Evolutionary conservation across 768 basidiomycete species (phyloP).

Genomic region (Rhodotorula diobovata): DNA sequence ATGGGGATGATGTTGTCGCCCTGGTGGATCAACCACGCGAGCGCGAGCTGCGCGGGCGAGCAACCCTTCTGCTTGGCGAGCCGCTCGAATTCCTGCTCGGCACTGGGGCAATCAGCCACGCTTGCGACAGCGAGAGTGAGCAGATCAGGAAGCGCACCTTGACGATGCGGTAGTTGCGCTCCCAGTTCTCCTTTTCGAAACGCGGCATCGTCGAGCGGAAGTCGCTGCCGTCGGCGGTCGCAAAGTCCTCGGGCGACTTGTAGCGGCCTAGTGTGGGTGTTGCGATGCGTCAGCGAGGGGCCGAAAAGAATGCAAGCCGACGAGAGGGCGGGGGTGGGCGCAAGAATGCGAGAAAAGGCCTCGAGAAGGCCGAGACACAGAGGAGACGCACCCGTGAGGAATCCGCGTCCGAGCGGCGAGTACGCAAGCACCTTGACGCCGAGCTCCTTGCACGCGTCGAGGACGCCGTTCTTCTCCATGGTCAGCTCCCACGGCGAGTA

Average conservation of each 20-base stretch:
- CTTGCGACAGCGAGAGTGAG: slow-evolving; percentile 27
- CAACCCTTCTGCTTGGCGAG: slow-evolving; percentile 49
- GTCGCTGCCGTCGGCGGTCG: slow-evolving; percentile 30
- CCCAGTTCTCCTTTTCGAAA: slow-evolving; percentile 52
- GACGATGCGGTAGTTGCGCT: slow-evolving; percentile 23
- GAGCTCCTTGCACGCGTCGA: slow-evolving; percentile 48
- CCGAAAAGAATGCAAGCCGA: too few relatives aligned
- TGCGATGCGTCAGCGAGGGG: too few relatives aligned
- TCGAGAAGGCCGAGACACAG: background rate
- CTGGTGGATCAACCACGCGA: slow-evolving; percentile 49
- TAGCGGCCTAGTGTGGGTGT: slow-evolving; percentile 35
- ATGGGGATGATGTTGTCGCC: slow-evolving; percentile 44
- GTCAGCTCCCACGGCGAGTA: slow-evolving; percentile 29
- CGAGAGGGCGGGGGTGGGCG: too few relatives aligned
- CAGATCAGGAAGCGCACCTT: slow-evolving; percentile 10
- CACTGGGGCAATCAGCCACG: slow-evolving; percentile 43
- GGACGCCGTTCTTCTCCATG: slow-evolving; percentile 43
- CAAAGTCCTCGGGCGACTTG: slow-evolving; percentile 45
- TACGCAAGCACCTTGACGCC: slow-evolving; percentile 49
- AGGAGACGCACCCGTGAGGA: background rate
- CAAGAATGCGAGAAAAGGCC: too few relatives aligned
- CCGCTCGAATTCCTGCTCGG: slow-evolving; percentile 45
- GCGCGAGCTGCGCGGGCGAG: slow-evolving; percentile 48
- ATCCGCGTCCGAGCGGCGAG: slow-evolving; percentile 25
- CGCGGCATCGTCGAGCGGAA: slow-evolving; percentile 50